Conservation (phyloP, 108 stramenopile genomes). For the Skeletonema potamos region DNA sequence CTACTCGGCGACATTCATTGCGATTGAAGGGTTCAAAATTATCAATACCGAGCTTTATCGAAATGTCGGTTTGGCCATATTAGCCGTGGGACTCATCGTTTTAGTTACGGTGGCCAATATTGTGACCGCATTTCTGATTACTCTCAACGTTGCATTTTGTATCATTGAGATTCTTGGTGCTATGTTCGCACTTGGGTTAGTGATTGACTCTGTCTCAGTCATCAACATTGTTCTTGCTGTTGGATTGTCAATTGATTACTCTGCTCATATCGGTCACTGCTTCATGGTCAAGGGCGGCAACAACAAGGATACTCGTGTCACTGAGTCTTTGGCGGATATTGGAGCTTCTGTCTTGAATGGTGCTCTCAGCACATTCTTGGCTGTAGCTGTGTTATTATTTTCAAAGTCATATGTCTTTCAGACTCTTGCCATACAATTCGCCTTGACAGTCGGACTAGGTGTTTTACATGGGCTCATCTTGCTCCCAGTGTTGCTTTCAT, state of each 20-base stretch:
- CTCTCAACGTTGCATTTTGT: slow-evolving; percentile 70
- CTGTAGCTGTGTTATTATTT: slow-evolving; percentile 68
- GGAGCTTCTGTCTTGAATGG: slow-evolving; percentile 74
- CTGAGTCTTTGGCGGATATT: slow-evolving; percentile 69
- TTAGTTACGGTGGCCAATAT: slow-evolving; percentile 61
- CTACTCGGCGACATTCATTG: slow-evolving; percentile 50
- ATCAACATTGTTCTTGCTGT: slow-evolving; percentile 86
- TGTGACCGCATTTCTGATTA: slow-evolving; percentile 66
- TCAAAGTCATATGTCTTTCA: slow-evolving; percentile 66
- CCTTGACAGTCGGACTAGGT: slow-evolving; percentile 64
- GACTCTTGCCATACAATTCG: slow-evolving; percentile 66
- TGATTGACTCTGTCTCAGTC: slow-evolving; percentile 80
- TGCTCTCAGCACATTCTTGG: slow-evolving; percentile 76
- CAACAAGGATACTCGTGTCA: slow-evolving; percentile 51
- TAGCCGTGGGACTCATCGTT: slow-evolving; percentile 59
- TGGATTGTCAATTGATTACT: slow-evolving; percentile 86
- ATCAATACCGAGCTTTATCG: slow-evolving; percentile 54
- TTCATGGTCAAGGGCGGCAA: slow-evolving; percentile 78
- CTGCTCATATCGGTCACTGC: slow-evolving; percentile 73
- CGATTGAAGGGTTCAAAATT: slow-evolving; percentile 65
- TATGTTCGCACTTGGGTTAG: slow-evolving; percentile 80
- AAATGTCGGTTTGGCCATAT: slow-evolving; percentile 62
- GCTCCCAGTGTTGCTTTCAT: slow-evolving; percentile 60
- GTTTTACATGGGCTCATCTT: slow-evolving; percentile 65
- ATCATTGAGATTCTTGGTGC: slow-evolving; percentile 82